Evolutionary conservation across 306 rosid species (phyloP), one percentile per base, ranked within the genome.

Genomic region (Vigna unguiculata): DNA sequence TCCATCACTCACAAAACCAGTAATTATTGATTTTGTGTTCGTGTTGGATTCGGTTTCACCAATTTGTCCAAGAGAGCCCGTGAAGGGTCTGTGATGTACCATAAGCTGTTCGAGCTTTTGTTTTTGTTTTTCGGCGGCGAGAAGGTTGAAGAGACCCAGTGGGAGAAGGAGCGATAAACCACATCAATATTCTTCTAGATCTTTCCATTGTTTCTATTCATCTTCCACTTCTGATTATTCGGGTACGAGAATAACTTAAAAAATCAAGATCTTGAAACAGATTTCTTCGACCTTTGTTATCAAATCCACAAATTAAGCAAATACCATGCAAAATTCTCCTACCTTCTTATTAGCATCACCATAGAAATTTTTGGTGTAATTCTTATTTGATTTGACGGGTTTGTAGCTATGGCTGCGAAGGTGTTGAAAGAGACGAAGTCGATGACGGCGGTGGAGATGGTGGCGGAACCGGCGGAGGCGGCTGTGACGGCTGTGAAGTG

Each of bases 101-200:
- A 76, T 65, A 58, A 72, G 41, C 78, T 76, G n/a, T 83, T 79
- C 25, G 72, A 66, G n/a, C 54, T 79, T 46, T 77, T 82, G 43
- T 40, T 79, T 46, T 77, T 82, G 43, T 40, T 61, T 25, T 85
- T 86, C 64, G 61, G 74, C 66, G 78, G 83, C 66, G 78, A 82
- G 60, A 73, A 87, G 72, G 69, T 83, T 11, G 76, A 85, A 46
- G 91, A 88, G 30, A 80, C 45, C 40, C 76, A 82, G 81, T 91
- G 96, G 93, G 93, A 88, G 72, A 88, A 83, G 43, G 93, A 89
- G 78, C 74, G 96, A 87, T 88, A 83, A 86, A 40, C 0, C 36
- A 30, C 0, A 30, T 32, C 36, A 0, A 32, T 30, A 30, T 30
- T 30, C 7, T 30, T 30, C 34, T 30, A 30, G 72, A 79, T 79